Base-by-base conservation (phyloP, 139 green algal species). In the Diplosphaera chodatii region DNA sequence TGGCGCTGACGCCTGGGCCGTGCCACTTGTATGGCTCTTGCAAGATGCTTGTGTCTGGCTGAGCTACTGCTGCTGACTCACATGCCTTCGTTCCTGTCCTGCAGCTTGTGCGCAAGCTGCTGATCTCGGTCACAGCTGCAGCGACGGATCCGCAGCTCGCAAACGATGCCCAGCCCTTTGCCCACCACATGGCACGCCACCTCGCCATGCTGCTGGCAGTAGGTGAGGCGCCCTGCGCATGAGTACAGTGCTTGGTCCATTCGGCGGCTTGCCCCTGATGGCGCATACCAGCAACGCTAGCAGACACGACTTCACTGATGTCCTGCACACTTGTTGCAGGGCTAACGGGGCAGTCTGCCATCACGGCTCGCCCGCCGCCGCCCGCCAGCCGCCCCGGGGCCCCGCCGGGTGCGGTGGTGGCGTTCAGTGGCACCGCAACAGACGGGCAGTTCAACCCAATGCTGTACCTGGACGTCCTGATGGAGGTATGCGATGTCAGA, bases 181-280 rank as follows among this genome's bases (percentile, higher is more conserved):
- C 86, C 2, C 37, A 75, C 31, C 80, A 82, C 41, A 77, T 96
- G 22, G 89, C 79, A 65, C 86, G 89, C 56, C 94, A 99, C 77
- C 96, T 96, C 74, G 94, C 90, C 8, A 87, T 98, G 80, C 85
- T 99, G 56, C 91, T 96, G 66, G 86, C 86, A 16, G 77, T 82
- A 1, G 87, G 85, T 0, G 55, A 20, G 21, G 80, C 78, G 37
- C 10, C 10, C 37, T 48, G 37, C 10, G 37, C 37, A 76, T 83
- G 2, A 66, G 59, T 22, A 66, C 27, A 66, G 16, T 30, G 4
- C 1, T 20, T 66, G 3, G 1, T 66, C 1, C 5, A n/a, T n/a
- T n/a, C n/a, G n/a, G n/a, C n/a, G n/a, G n/a, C n/a, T n/a, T n/a
- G n/a, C n/a, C n/a, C n/a, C n/a, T n/a, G n/a, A n/a, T n/a, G n/a